A percentile compares a stretch with the other conserved stretches of the same genome.
These are phyloP conservation scores for Scutellaria minor DNA, from an alignment of 257 asterid genomes.

Conservation along the genomic window DNA sequence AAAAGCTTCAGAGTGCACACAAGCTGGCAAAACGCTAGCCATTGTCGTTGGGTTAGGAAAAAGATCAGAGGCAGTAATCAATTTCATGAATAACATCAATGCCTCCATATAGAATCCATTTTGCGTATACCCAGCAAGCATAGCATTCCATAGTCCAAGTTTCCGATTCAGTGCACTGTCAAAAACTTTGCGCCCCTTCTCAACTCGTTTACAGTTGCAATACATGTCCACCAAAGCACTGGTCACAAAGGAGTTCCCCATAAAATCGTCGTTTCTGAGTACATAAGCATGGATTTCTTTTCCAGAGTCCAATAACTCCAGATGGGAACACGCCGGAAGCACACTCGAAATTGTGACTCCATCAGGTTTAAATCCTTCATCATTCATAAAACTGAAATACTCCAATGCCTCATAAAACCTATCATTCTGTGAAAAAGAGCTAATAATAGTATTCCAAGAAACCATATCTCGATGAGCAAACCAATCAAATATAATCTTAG, in stretches of 20 bases:
- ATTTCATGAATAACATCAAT: constrained; percentile 58
- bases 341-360: constrained; percentile 80
- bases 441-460: constrained; percentile 85
- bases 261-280: constrained; percentile 60
- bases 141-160: constrained; percentile 83
- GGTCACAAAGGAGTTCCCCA: constrained; percentile 68
- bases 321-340: constrained; percentile 85
- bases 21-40: constrained; percentile 90
- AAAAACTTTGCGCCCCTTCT: constrained; percentile 62
- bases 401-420: constrained; percentile 69
- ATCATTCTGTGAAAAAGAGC: constrained; percentile 58
- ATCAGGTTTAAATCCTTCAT: constrained; percentile 70
- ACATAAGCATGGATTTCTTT: constrained; percentile 75
- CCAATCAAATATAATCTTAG: constrained; percentile 57
- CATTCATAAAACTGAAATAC: constrained; percentile 57
- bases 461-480: constrained; percentile 66
- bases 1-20: constrained; percentile 74
- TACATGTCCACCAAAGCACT: constrained; percentile 93
- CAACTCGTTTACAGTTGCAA: constrained; percentile 78
- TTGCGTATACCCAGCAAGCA: constrained; percentile 87
- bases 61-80: constrained; percentile 50
- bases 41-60: constrained; percentile 74
- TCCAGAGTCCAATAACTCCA: constrained; percentile 73
- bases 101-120: constrained; percentile 69
- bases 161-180: constrained; percentile 52